Evolutionary conservation across 495 filamentous ascomycete genomes (phyloP), one percentile per base, ranked within the genome.

Genomic region (Lepidopterella palustris): DNA sequence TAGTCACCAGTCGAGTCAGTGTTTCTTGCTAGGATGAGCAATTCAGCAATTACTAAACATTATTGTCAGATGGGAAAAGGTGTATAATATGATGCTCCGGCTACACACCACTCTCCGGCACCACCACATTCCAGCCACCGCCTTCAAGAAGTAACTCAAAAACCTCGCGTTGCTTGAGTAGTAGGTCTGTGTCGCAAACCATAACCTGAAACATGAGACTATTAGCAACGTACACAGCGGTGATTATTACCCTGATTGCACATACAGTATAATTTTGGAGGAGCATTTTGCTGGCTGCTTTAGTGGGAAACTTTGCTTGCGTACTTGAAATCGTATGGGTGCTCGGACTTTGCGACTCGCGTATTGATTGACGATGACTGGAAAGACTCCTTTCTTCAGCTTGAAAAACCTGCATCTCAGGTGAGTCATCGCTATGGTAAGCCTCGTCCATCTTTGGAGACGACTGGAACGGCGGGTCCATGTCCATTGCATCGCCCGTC

Each of bases 111-210:
- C 53, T 27, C 23, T 65, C 50, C 0, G 62, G 58, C 15, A 61
- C 31, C 2, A 60, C 62, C 2, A 61, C 54, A n/a, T 31, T 24
- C 53, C 58, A 61, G 0, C 35, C 42, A 2, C 45, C 57, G 21
- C 25, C 32, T 15, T 65, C 31, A 15, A 49, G 20, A 28, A 60
- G 27, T 5, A 42, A 4, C 24, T 18, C 31, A 53, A 61, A 61
- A 9, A 65, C 45, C 45, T 60, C 51, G 13, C 40, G 45, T 25
- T 65, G 45, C 4, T 45, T 61, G 23, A 60, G 23, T n/a, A 61
- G 45, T 18, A 61, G 26, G 28, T 53, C 54, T 13, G 62, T 60
- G 24, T 65, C 58, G 25, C 58, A 59, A 6, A 65, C 58, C 10
- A 65, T 39, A 13, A 50, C 18, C 47, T 50, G 25, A 18, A 15